Percentiles rank a stretch among this genome's conserved stretches.
Evolutionary conservation across 176 grass and related monocot genomes (phyloP).

Genomic region (Oryza glumipatula): DNA sequence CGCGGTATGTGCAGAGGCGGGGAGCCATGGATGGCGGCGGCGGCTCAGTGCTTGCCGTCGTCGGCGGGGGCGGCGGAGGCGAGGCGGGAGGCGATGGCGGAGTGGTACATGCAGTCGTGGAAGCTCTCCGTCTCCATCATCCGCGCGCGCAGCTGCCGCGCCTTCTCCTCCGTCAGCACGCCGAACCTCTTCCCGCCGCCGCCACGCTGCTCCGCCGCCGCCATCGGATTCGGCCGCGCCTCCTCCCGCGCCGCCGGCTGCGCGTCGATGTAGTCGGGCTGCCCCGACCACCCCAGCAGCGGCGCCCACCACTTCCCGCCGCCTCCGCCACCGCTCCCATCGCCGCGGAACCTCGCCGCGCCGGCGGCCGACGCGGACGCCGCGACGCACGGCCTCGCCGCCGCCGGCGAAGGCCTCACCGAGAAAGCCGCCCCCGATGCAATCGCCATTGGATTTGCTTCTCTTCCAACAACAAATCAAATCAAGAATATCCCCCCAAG

Average conservation of each 20-base stretch:
- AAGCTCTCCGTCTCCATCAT: constrained; percentile 83
- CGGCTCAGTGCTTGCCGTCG: constrained; percentile 21
- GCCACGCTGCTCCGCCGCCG: background rate
- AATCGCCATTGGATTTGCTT: constrained; percentile 20
- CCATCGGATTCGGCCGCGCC: background rate
- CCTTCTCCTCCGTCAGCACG: constrained; percentile 94
- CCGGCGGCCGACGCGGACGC: background rate
- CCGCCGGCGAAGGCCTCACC: constrained; percentile 13
- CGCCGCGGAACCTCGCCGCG: constrained; percentile 14
- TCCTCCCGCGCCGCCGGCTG: background rate
- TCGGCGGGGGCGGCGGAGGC: constrained; percentile 60
- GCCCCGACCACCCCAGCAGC: constrained; percentile 78
- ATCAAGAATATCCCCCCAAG: background rate
- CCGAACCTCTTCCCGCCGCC: constrained; percentile 52
- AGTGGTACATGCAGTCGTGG: constrained; percentile 98
- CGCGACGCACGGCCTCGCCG: constrained; percentile 3
- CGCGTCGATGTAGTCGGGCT: constrained; percentile 86
- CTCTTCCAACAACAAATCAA: background rate
- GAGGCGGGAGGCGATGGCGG: constrained; percentile 95
- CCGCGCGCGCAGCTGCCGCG: constrained; percentile 71
- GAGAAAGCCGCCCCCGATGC: constrained; percentile 30
- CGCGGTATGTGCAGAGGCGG: background rate
- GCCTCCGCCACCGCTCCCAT: background rate
- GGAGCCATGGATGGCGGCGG: background rate
- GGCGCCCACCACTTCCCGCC: constrained; percentile 80